Conservation (phyloP, 176 grass and related monocot genomes). For the Echinochloa phyllopogon region DNA sequence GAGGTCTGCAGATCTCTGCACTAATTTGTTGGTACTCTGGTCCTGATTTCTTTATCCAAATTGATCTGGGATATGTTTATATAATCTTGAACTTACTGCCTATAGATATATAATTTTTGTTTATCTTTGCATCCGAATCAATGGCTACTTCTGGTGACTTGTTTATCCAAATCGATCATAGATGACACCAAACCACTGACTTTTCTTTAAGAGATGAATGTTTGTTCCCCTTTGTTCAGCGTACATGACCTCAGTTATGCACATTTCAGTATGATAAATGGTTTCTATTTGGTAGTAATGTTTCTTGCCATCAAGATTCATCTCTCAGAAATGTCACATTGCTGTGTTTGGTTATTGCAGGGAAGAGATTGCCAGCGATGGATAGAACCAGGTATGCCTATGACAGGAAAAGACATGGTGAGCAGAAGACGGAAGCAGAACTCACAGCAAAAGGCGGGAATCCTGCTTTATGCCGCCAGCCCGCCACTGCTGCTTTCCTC, state of each 20-base stretch:
- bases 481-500: neutral
- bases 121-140: slow-evolving; percentile 31
- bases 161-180: slow-evolving; percentile 29
- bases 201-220: neutral
- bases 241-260: neutral
- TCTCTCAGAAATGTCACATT: neutral
- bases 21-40: slow-evolving; percentile 23
- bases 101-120: slow-evolving; percentile 4
- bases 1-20: slow-evolving; percentile 24
- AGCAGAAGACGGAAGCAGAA: neutral
- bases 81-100: neutral
- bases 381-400: neutral
- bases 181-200: neutral
- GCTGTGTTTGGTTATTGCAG: slow-evolving; percentile 24
- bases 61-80: neutral
- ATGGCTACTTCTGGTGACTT: slow-evolving; percentile 3
- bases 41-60: neutral
- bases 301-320: neutral
- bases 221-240: neutral
- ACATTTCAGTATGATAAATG: neutral
- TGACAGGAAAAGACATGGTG: neutral
- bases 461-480: neutral
- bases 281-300: slow-evolving; percentile 1
- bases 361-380: neutral
- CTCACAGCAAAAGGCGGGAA: neutral